Conservation (phyloP, 1,284 basidiomycete species). For the Ceratobasidium sp. region DNA sequence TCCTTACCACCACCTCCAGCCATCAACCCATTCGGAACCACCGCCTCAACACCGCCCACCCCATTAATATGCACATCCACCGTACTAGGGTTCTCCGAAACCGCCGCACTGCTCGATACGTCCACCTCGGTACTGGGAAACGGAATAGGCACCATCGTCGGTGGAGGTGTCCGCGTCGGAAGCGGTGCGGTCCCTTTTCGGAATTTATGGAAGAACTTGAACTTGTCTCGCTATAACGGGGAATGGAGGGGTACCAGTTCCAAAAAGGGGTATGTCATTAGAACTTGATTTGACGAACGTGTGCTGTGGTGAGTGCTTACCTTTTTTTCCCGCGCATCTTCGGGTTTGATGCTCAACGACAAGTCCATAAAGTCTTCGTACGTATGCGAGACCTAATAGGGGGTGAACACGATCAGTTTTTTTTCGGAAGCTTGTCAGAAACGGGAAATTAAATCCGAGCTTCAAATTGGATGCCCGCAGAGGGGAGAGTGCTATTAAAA, state of each 20-base stretch:
- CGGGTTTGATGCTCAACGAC: constrained; percentile 85
- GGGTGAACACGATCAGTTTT: neutral
- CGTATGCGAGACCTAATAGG: constrained; percentile 82
- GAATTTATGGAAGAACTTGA: constrained; percentile 69
- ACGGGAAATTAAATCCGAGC: constrained; percentile 20
- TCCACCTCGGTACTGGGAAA: constrained; percentile 28
- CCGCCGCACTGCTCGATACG: neutral
- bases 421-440: constrained; percentile 12
- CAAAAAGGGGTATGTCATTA: too few species aligned
- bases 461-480: too few species aligned
- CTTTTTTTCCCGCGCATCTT: constrained; percentile 77
- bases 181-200: constrained; percentile 33
- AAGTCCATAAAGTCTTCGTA: constrained; percentile 96
- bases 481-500: too few species aligned
- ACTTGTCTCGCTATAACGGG: constrained; percentile 68
- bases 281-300: too few species aligned
- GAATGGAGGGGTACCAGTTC: too few species aligned
- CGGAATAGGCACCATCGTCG: constrained; percentile 12
- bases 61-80: neutral
- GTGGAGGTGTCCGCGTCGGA: constrained; percentile 33
- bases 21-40: neutral
- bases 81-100: neutral
- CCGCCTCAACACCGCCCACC: neutral
- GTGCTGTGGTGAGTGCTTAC: too few species aligned
- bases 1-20: neutral